Percentiles rank a stretch among this genome's conserved stretches.
Evolutionary conservation across 768 basidiomycete genomes (phyloP).

Genomic region (Grammothele lineata): DNA sequence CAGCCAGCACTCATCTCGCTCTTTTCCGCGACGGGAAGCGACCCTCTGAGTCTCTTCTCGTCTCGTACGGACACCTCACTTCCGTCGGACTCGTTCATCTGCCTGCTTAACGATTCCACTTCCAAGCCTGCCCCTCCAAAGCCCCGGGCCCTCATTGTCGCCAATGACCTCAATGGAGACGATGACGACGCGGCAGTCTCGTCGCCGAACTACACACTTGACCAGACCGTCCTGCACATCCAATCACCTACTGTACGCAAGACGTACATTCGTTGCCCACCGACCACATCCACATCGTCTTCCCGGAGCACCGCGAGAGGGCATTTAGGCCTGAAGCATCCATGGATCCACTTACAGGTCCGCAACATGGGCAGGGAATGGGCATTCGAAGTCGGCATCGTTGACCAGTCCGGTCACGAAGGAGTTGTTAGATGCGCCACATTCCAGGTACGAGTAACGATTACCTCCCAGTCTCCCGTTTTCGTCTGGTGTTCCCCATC

Average conservation of each 20-base stretch:
- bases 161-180: constrained; percentile 25
- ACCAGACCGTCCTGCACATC: constrained; percentile 72
- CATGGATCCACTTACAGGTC: constrained; percentile 75
- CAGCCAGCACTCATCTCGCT: constrained; percentile 66
- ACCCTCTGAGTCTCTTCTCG: constrained; percentile 56
- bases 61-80: constrained; percentile 43
- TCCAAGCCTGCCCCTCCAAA: constrained; percentile 43
- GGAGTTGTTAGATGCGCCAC: constrained; percentile 70
- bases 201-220: constrained; percentile 33
- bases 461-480: no score
- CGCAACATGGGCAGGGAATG: constrained; percentile 64
- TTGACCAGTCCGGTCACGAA: constrained; percentile 54
- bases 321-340: constrained; percentile 56
- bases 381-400: constrained; percentile 73
- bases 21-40: constrained; percentile 68
- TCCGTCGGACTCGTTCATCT: constrained; percentile 60
- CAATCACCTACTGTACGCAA: constrained; percentile 70
- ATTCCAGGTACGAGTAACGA: constrained; percentile 79
- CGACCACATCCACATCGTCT: constrained; percentile 8
- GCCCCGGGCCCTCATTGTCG: constrained; percentile 42
- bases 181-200: constrained; percentile 25
- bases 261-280: constrained; percentile 66
- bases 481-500: no score
- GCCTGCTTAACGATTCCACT: constrained; percentile 55
- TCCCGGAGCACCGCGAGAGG: constrained; percentile 16